Evolutionary conservation across 805 yeast genomes (phyloP).

Genomic region (Ogataea naganishii): DNA sequence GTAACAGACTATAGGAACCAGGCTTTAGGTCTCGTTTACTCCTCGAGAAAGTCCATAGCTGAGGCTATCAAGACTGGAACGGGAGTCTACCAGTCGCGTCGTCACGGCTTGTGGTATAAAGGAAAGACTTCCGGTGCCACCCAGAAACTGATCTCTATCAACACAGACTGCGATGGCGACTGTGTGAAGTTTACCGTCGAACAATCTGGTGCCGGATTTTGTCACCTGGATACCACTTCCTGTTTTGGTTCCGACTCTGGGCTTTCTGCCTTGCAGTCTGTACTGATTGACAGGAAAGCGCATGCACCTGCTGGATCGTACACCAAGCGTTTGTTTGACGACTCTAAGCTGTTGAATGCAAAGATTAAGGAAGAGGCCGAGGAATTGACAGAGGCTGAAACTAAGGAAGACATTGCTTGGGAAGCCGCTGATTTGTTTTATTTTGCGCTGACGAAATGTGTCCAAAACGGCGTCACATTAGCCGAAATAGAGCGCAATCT

Average conservation of each 20-base stretch:
- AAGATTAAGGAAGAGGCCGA: slow-evolving; percentile 95
- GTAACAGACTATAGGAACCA: slow-evolving; percentile 64
- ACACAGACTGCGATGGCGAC: slow-evolving; percentile 88
- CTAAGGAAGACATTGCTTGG: slow-evolving; percentile 72
- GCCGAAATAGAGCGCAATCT: slow-evolving; percentile 78
- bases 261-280: slow-evolving; percentile 54
- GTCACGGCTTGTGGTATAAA: slow-evolving; percentile 90
- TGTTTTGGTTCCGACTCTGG: slow-evolving; percentile 77
- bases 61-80: slow-evolving; percentile 74
- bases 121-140: slow-evolving; percentile 97
- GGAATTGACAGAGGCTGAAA: slow-evolving; percentile 79
- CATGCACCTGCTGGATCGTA: slow-evolving; percentile 91
- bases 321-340: slow-evolving; percentile 80
- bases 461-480: slow-evolving; percentile 67
- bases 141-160: slow-evolving; percentile 60
- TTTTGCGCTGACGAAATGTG: slow-evolving; percentile 45
- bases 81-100: slow-evolving; percentile 92
- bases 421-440: slow-evolving; percentile 88
- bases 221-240: slow-evolving; percentile 74
- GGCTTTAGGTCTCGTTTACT: slow-evolving; percentile 85
- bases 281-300: slow-evolving; percentile 50
- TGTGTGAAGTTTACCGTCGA: slow-evolving; percentile 80
- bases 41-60: slow-evolving; percentile 70
- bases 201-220: slow-evolving; percentile 84
- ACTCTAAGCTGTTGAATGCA: slow-evolving; percentile 66